Percentiles rank a stretch among this genome's conserved stretches.
phyloP scores from a whole-genome alignment of 257 asterid genomes.

The Mentha longifolia region DNA sequence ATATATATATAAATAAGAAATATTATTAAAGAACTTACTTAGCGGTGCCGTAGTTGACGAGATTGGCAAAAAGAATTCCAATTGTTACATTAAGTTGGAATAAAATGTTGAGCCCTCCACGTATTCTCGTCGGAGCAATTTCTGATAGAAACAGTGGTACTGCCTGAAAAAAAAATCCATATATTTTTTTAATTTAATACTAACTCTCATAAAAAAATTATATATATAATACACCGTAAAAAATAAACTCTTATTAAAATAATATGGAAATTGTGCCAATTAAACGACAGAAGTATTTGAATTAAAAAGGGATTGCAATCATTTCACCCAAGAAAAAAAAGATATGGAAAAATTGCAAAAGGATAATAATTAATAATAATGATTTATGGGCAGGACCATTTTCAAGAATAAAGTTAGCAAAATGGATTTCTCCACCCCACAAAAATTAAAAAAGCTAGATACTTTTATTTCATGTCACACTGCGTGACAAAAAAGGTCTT shows the following conservation, averaged over 20 bases:
- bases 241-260: too few relatives aligned
- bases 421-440: constrained; percentile 16
- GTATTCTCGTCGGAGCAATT: constrained; percentile 93
- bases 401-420: constrained; percentile 24
- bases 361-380: background rate
- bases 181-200: too few relatives aligned
- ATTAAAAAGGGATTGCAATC: background rate
- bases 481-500: background rate
- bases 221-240: too few relatives aligned
- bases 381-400: constrained; percentile 27
- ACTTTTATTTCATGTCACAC: background rate
- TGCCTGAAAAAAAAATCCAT: constrained; percentile 50
- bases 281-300: background rate
- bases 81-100: constrained; percentile 86
- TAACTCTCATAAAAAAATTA: too few relatives aligned
- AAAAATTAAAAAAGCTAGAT: background rate
- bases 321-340: background rate
- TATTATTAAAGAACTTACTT: constrained; percentile 46
- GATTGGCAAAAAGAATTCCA: constrained; percentile 86
- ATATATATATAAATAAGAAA: background rate
- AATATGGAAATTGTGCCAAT: too few relatives aligned
- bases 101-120: constrained; percentile 91
- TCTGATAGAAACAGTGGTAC: constrained; percentile 89
- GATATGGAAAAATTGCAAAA: background rate
- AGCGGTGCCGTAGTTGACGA: constrained; percentile 79